Evolutionary conservation across 169 alveolate genomes (phyloP).

Genomic region (Eimeria sp.): DNA sequence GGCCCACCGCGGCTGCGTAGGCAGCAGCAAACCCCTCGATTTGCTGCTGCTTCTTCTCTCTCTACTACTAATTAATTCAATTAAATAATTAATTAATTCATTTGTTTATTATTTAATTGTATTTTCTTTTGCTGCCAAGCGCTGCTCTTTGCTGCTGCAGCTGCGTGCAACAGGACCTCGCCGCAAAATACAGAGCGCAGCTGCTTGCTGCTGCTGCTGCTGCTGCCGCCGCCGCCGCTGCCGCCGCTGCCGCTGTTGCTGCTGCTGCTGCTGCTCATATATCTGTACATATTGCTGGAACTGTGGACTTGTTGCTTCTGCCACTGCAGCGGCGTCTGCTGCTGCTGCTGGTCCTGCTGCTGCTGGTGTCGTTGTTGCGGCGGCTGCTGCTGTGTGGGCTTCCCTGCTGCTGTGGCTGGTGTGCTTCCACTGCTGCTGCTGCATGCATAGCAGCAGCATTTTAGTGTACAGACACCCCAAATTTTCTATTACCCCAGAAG

Average conservation of each 20-base stretch:
- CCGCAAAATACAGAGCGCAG: no score
- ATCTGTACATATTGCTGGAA: not conserved
- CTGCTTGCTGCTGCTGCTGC: no score
- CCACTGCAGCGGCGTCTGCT: not conserved
- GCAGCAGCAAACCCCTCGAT: not conserved
- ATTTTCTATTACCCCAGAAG: no score
- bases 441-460: constrained; percentile 1
- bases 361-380: not conserved
- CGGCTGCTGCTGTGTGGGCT: not conserved
- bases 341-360: not conserved
- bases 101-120: no score
- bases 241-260: not conserved
- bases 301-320: not conserved
- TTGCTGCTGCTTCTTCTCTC: not conserved
- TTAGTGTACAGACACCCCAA: not conserved
- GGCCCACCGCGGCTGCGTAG: not conserved
- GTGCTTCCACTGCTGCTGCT: not conserved
- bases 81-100: no score
- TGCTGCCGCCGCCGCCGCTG: not conserved
- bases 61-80: not conserved
- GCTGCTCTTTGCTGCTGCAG: no score
- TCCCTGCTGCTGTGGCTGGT: not conserved
- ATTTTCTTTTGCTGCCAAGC: no score
- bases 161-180: no score
- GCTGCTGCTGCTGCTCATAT: not conserved